phyloP scores from a whole-genome alignment of 78 protist species.

The Chrysochromulina parva region DNA sequence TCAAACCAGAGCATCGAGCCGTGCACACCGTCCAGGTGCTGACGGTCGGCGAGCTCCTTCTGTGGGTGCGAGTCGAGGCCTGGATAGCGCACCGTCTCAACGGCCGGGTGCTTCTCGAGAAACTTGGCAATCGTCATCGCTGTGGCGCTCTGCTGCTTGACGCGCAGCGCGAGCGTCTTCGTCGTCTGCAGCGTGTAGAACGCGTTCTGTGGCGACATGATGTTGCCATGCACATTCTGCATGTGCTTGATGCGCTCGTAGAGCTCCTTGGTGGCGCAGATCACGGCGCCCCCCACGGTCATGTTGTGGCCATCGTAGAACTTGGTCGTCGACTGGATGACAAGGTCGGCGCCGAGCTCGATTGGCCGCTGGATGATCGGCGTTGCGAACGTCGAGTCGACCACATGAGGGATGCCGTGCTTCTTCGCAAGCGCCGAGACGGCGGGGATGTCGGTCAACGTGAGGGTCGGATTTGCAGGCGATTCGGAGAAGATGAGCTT shows the following conservation, averaged over 20 bases:
- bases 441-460: conserved; percentile 64
- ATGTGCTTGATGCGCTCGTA: conserved; percentile 12
- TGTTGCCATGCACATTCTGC: conserved; percentile 51
- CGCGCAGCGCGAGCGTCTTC: conserved; percentile 65
- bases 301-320: conserved; percentile 63
- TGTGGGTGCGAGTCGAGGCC: conserved; percentile 64
- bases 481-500: conserved; percentile 74
- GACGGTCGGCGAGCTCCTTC: conserved; percentile 57
- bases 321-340: conserved; percentile 67
- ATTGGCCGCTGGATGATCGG: conserved; percentile 58
- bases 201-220: conserved; percentile 50
- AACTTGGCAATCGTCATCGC: conserved; percentile 48
- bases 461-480: conserved; percentile 73
- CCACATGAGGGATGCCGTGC: conserved; percentile 22
- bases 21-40: conserved; percentile 20
- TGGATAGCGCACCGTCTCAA: conserved; percentile 58
- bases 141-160: conserved; percentile 56
- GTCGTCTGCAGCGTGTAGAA: conserved; percentile 54
- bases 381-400: conserved; percentile 78
- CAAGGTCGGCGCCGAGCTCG: conserved; percentile 61
- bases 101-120: conserved; percentile 64
- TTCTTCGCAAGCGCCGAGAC: conserved; percentile 49
- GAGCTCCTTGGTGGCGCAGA: not conserved
- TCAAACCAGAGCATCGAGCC: conserved; percentile 65
- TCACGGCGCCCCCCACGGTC: conserved; percentile 57